phyloP scores from a whole-genome alignment of 2,329 filamentous ascomycete species.

The Fonsecaea monophora region DNA sequence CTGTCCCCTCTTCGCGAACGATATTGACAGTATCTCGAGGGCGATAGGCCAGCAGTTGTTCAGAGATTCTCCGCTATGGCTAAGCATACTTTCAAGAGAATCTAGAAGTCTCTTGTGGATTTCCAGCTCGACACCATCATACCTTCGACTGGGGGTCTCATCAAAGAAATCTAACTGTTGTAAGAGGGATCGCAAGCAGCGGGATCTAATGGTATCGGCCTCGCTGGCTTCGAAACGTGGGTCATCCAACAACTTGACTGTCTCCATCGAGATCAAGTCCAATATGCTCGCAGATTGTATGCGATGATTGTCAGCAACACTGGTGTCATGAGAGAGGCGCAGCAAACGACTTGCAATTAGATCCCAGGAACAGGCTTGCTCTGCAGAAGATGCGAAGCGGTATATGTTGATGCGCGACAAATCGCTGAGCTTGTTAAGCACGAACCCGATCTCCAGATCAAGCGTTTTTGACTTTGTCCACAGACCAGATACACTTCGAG shows the following conservation, averaged over 20 bases:
- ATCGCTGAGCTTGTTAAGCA: constrained; percentile 75
- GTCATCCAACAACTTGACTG: constrained; percentile 49
- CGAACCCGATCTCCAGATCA: constrained; percentile 58
- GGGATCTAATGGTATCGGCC: constrained; percentile 29
- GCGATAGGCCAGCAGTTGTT: constrained; percentile 77
- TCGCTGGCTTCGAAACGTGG: constrained; percentile 42
- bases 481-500: constrained; percentile 51
- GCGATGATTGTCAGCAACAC: constrained; percentile 49
- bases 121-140: constrained; percentile 44
- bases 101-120: constrained; percentile 80
- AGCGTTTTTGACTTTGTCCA: constrained; percentile 51
- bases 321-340: constrained; percentile 50
- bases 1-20: constrained; percentile 45
- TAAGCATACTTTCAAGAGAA: constrained; percentile 79
- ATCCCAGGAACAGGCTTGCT: constrained; percentile 76
- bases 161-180: constrained; percentile 32
- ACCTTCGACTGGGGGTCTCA: constrained; percentile 4
- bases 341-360: constrained; percentile 65
- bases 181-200: constrained; percentile 32
- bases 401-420: constrained; percentile 76
- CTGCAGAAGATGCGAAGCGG: constrained; percentile 71
- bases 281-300: constrained; percentile 68
- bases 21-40: constrained; percentile 90
- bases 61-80: constrained; percentile 78
- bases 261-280: constrained; percentile 51